Conservation (phyloP, 495 filamentous ascomycete genomes). For the Chaetomidium leptoderma region DNA sequence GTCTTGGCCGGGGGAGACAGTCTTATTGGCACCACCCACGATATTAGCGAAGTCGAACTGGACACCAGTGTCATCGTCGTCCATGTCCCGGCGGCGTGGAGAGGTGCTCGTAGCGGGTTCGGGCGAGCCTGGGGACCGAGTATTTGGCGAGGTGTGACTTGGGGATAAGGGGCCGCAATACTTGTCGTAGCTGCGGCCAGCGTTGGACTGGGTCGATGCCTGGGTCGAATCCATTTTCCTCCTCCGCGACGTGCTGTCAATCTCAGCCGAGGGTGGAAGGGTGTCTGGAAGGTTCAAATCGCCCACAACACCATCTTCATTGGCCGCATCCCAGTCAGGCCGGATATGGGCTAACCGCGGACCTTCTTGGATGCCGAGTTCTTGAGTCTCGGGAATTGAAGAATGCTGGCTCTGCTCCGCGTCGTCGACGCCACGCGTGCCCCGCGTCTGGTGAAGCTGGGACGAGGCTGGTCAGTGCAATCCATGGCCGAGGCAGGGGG, state of each 20-base stretch:
- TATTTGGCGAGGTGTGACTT: background rate
- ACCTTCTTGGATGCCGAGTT: background rate
- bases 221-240: constrained; percentile 33
- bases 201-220: constrained; percentile 43
- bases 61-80: constrained; percentile 38
- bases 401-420: background rate
- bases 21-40: constrained; percentile 6
- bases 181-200: constrained; percentile 42
- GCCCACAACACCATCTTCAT: background rate
- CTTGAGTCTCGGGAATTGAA: constrained; percentile 14
- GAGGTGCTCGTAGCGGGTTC: constrained; percentile 10
- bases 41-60: constrained; percentile 29
- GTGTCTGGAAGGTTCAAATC: constrained; percentile 4
- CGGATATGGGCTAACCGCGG: background rate
- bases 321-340: background rate
- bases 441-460: constrained; percentile 23
- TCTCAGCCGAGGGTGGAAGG: constrained; percentile 1
- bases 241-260: constrained; percentile 1
- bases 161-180: constrained; percentile 20
- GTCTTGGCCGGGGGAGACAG: constrained; percentile 16
- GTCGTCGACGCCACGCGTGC: constrained; percentile 16
- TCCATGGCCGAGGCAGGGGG: constrained; percentile 20
- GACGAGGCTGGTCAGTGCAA: constrained; percentile 29
- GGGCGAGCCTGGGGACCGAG: background rate
- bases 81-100: constrained; percentile 25